phyloP scores from a whole-genome alignment of 768 basidiomycete species.

The Boletellus emodensis region DNA sequence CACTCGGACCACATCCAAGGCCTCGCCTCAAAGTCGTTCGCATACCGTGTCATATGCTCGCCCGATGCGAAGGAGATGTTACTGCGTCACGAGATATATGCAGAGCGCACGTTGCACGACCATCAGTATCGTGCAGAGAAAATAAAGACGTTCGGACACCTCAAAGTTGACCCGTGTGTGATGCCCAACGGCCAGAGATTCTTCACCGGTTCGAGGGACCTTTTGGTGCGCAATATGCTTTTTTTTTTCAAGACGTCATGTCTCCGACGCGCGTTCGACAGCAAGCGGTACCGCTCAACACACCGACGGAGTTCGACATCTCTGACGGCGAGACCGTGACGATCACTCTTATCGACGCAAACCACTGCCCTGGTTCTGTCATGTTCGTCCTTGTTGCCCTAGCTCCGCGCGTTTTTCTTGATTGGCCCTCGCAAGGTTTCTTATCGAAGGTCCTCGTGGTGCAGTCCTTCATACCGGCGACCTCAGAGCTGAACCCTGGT shows the following conservation, averaged over 20 bases:
- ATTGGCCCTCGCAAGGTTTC: conserved; percentile 55
- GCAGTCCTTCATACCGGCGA: conserved; percentile 92
- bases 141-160: conserved; percentile 58
- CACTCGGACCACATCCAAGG: conserved; percentile 87
- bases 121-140: conserved; percentile 29
- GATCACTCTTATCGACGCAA: conserved; percentile 83
- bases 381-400: conserved; percentile 52
- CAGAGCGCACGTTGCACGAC: conserved; percentile 57
- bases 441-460: conserved; percentile 67
- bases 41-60: conserved; percentile 71
- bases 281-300: conserved; percentile 58
- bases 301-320: conserved; percentile 60
- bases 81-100: conserved; percentile 66
- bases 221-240: conserved; percentile 27
- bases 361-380: conserved; percentile 92
- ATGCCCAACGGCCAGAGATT: conserved; percentile 45
- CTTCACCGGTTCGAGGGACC: conserved; percentile 57
- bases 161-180: conserved; percentile 53
- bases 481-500: conserved; percentile 82
- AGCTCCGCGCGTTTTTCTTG: not conserved
- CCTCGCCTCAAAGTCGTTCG: conserved; percentile 71
- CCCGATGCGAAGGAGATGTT: conserved; percentile 84
- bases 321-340: conserved; percentile 55
- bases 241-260: not conserved
- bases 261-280: conserved; percentile 22